These are phyloP conservation scores for Eucalyptus cloeziana DNA, from an alignment of 345 rosid species.

Conservation along the genomic window DNA sequence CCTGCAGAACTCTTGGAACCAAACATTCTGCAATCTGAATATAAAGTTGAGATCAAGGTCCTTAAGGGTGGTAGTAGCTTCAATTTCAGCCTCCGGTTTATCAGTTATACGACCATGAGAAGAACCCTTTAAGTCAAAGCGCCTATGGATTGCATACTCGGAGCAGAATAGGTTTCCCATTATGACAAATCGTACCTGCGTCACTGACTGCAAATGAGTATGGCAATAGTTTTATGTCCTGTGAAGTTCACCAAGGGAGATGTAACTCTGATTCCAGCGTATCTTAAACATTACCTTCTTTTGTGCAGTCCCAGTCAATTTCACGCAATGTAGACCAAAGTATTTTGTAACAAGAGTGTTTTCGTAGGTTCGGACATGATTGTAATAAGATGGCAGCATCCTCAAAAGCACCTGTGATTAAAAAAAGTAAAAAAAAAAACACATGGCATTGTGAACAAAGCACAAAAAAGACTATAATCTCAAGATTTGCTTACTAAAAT, in stretches of 20 bases:
- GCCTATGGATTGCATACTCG: conserved; percentile 61
- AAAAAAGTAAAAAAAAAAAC: not conserved
- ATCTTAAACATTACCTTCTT: conserved; percentile 50
- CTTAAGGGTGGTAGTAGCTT: conserved; percentile 82
- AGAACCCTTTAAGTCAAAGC: conserved; percentile 95
- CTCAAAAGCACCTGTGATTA: conserved; percentile 68
- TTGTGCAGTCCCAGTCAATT: conserved; percentile 64
- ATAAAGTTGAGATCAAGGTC: conserved; percentile 88
- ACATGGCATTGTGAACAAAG: not conserved
- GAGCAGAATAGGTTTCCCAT: conserved; percentile 73
- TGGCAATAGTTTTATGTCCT: not conserved
- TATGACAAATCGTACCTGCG: not conserved
- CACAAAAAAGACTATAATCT: not conserved
- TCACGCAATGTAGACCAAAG: conserved; percentile 94
- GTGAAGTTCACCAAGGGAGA: not conserved
- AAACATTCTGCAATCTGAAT: conserved; percentile 55
- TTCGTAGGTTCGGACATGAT: conserved; percentile 82
- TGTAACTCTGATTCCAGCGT: not conserved
- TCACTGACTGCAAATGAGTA: not conserved
- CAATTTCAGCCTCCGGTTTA: conserved; percentile 81
- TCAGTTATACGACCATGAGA: conserved; percentile 87
- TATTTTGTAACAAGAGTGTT: conserved; percentile 91
- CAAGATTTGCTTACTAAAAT: not conserved
- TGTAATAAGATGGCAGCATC: conserved; percentile 94
- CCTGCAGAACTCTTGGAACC: conserved; percentile 97